Conservation (phyloP, 331 rosid genomes). For the Malus hybrid region DNA sequence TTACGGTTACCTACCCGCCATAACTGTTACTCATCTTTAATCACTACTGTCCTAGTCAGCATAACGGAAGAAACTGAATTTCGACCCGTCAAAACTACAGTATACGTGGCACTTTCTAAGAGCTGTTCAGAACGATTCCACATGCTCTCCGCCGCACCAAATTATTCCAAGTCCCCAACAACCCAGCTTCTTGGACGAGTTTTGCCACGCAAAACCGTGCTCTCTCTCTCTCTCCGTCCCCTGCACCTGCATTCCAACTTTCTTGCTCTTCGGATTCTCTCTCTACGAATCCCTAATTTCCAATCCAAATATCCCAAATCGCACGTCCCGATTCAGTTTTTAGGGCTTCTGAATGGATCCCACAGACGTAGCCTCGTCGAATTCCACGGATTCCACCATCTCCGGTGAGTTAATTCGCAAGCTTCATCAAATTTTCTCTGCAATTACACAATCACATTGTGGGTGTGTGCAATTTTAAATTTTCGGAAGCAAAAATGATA, state of each 20-base stretch:
- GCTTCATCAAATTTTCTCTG: not conserved
- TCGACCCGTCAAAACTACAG: not conserved
- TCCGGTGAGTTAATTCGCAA: not conserved
- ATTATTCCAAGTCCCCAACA: not conserved
- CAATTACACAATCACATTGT: not conserved
- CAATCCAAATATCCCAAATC: not conserved
- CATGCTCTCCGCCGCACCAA: not conserved
- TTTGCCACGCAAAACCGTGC: not conserved
- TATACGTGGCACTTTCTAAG: not conserved
- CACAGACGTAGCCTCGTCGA: not conserved
- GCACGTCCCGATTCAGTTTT: too few relatives aligned
- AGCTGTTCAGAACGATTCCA: not conserved
- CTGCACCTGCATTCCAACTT: not conserved
- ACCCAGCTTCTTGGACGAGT: too few relatives aligned
- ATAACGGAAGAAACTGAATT: not conserved
- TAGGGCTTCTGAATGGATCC: conserved; percentile 5
- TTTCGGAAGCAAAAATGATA: not conserved
- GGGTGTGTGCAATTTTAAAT: not conserved
- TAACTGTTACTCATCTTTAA: too few relatives aligned
- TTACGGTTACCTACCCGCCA: too few relatives aligned
- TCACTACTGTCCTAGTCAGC: not conserved
- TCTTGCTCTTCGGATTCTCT: not conserved
- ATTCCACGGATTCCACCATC: conserved; percentile 2
- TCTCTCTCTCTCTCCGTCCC: not conserved
- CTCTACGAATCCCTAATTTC: not conserved